Conservation (phyloP, 306 rosid species). For the Castanea mollissima region DNA sequence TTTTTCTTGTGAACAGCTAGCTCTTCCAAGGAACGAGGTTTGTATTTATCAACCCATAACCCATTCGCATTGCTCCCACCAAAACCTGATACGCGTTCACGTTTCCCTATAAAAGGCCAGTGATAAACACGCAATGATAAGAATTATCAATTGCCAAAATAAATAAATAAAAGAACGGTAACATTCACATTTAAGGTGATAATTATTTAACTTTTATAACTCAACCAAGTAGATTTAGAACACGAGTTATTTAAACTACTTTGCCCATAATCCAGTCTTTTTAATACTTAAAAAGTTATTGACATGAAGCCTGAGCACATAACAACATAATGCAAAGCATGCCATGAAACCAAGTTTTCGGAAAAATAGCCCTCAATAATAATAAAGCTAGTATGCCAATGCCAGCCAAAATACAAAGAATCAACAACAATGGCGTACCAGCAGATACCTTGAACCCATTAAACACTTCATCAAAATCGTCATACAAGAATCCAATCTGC, state of each 20-base stretch:
- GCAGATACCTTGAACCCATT: conserved; percentile 70
- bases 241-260: not conserved
- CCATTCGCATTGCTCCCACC: conserved; percentile 41
- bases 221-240: not conserved
- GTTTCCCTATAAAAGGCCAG: conserved; percentile 18
- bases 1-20: conserved; percentile 92
- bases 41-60: conserved; percentile 83
- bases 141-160: not conserved
- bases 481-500: conserved; percentile 61
- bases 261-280: not conserved
- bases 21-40: conserved; percentile 67
- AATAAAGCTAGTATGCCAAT: not conserved
- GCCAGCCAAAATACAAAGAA: not conserved
- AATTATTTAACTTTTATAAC: not conserved
- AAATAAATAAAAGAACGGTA: not conserved
- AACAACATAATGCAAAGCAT: not conserved
- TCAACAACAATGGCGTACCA: conserved; percentile 59
- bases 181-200: not conserved
- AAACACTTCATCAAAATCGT: conserved; percentile 69
- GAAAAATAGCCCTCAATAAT: not conserved
- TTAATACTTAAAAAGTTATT: not conserved
- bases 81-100: conserved; percentile 41
- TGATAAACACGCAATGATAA: not conserved
- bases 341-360: not conserved
- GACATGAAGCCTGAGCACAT: not conserved